These are phyloP conservation scores for Athelia sp. DNA, from an alignment of 1,284 basidiomycete genomes.

Conservation along the genomic window DNA sequence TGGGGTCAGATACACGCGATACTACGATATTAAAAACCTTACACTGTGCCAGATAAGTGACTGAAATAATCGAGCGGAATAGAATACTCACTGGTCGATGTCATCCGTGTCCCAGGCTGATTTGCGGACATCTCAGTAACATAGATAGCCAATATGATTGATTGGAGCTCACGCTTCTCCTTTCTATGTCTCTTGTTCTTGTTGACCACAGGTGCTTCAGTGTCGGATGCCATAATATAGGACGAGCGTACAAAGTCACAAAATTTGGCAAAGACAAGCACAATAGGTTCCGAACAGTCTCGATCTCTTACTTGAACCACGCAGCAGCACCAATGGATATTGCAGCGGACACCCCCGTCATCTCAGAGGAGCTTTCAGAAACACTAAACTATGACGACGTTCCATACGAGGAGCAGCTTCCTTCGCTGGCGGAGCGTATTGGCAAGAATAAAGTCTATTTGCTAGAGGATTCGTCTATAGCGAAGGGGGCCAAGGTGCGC, in stretches of 20 bases:
- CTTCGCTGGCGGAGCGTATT: constrained; percentile 57
- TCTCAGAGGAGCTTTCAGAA: constrained; percentile 10
- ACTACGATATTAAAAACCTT: constrained; percentile 12
- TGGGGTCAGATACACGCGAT: too few species aligned
- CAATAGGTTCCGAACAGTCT: not conserved
- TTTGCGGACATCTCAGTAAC: constrained; percentile 6
- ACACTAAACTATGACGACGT: constrained; percentile 50
- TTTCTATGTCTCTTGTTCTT: constrained; percentile 89
- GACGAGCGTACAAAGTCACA: too few species aligned
- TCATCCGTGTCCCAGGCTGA: constrained; percentile 98
- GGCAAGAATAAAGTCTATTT: constrained; percentile 65
- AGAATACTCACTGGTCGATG: constrained; percentile 84
- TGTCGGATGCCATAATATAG: constrained; percentile 42
- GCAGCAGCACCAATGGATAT: constrained; percentile 29
- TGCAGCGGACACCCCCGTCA: constrained; percentile 18
- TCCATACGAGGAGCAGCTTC: constrained; percentile 46
- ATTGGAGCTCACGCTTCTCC: constrained; percentile 74
- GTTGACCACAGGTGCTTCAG: constrained; percentile 45
- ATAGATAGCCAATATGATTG: not conserved
- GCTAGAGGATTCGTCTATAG: constrained; percentile 52
- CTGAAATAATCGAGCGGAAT: constrained; percentile 8
- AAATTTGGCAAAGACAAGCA: not conserved
- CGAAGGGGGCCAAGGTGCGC: constrained; percentile 67
- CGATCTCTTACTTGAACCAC: constrained; percentile 2
- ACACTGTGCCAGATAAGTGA: constrained; percentile 23